Percentiles rank a stretch among this genome's conserved stretches.
Evolutionary conservation across 2,329 filamentous ascomycete genomes (phyloP).

Genomic region (Curvularia verruculosa): DNA sequence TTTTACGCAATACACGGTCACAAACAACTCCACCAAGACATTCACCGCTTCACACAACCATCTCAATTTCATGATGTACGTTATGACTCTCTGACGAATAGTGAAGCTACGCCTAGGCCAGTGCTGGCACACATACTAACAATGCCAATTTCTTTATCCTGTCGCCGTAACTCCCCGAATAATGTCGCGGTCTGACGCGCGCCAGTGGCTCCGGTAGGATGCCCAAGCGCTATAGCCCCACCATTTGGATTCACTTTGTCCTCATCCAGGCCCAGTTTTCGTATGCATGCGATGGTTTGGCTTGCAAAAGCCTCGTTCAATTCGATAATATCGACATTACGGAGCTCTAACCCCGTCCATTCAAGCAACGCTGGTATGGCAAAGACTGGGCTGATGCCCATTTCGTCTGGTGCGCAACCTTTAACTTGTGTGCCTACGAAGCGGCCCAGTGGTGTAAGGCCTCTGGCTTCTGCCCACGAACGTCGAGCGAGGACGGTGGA

Average conservation of each 20-base stretch:
- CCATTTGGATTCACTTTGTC: conserved; percentile 81
- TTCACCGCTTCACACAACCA: not conserved
- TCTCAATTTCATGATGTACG: not conserved
- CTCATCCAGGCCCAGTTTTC: conserved; percentile 68
- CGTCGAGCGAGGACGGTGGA: conserved; percentile 91
- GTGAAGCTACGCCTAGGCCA: conserved; percentile 39
- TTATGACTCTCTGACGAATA: conserved; percentile 40
- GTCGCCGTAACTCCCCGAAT: conserved; percentile 69
- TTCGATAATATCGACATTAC: conserved; percentile 88
- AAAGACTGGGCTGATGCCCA: conserved; percentile 85
- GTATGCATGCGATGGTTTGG: conserved; percentile 91
- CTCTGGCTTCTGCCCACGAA: conserved; percentile 81
- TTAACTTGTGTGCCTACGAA: conserved; percentile 92
- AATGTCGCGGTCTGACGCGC: conserved; percentile 83
- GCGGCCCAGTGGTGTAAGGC: conserved; percentile 89
- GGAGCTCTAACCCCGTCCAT: conserved; percentile 75
- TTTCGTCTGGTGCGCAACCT: conserved; percentile 88
- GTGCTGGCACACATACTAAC: conserved; percentile 77
- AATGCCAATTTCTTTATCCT: conserved; percentile 77
- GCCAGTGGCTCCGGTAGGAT: conserved; percentile 78
- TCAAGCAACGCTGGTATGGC: conserved; percentile 79
- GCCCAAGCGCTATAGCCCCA: conserved; percentile 81
- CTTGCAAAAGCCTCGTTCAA: conserved; percentile 97
- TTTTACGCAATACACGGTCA: not conserved
- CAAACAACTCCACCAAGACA: not conserved